A percentile compares a stretch with the other conserved stretches of the same genome.
Conservation (phyloP, 768 basidiomycete species). For the Calvatia gigantea region DNA sequence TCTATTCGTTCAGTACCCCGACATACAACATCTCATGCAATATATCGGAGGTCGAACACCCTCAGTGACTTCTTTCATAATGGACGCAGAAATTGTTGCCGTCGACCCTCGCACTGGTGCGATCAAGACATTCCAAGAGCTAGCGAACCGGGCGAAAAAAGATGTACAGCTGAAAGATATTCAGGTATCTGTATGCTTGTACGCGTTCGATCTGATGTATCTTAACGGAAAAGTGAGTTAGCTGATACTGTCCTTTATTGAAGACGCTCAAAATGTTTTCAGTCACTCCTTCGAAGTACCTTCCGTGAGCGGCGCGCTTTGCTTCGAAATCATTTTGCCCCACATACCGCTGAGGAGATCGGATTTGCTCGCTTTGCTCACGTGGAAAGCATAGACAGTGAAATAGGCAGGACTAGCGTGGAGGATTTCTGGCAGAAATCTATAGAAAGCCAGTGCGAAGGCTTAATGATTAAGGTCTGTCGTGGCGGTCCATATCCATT, state of each 20-base stretch:
- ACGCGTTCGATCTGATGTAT: conserved; percentile 87
- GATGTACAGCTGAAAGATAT: conserved; percentile 75
- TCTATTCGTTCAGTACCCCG: conserved; percentile 62
- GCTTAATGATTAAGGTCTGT: conserved; percentile 88
- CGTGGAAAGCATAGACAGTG: conserved; percentile 69
- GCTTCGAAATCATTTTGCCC: conserved; percentile 61
- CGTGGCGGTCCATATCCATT: background rate
- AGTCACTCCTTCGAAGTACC: conserved; percentile 66
- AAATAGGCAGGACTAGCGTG: conserved; percentile 55
- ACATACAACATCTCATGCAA: conserved; percentile 60
- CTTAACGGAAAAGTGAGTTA: conserved; percentile 69
- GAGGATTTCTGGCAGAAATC: conserved; percentile 76
- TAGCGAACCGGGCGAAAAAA: conserved; percentile 82
- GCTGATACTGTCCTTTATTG: conserved; percentile 6
- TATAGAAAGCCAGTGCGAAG: conserved; percentile 78
- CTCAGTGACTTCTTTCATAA: conserved; percentile 58
- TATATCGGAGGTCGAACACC: conserved; percentile 42
- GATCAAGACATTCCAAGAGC: conserved; percentile 80
- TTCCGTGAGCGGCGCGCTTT: conserved; percentile 70
- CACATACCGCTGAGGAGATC: conserved; percentile 40
- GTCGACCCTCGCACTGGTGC: conserved; percentile 61
- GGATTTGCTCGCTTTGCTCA: conserved; percentile 62
- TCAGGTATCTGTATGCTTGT: conserved; percentile 78
- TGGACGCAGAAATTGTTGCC: conserved; percentile 88
- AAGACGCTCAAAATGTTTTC: background rate